Conservation (phyloP, 257 asterid species). For the Galeopsis tetrahit region DNA sequence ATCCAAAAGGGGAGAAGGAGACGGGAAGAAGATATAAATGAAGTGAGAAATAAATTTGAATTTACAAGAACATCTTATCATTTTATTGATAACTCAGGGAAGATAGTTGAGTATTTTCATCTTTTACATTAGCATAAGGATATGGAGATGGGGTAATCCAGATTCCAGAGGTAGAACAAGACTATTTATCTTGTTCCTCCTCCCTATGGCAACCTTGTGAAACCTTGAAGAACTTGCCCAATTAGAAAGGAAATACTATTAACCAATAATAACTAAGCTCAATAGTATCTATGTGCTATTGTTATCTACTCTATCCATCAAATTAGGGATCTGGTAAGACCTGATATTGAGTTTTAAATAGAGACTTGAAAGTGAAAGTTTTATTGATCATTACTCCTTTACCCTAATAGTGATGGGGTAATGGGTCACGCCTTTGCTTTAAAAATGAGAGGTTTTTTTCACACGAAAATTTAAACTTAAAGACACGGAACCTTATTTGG, state of each 20-base stretch:
- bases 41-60: not conserved
- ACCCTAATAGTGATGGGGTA: not conserved
- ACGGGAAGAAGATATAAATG: not conserved
- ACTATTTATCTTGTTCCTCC: not conserved
- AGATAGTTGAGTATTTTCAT: not conserved
- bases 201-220: not conserved
- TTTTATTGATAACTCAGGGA: not conserved
- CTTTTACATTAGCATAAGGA: not conserved
- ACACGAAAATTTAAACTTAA: not conserved
- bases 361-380: conserved; percentile 4
- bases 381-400: not conserved
- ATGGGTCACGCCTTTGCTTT: not conserved
- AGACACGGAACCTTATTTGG: conserved; percentile 6
- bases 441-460: conserved; percentile 4
- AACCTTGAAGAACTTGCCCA: not conserved
- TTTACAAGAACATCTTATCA: not conserved
- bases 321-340: conserved; percentile 5
- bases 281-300: conserved; percentile 1
- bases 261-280: not conserved
- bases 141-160: not conserved
- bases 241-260: not conserved
- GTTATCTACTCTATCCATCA: not conserved
- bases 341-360: not conserved
- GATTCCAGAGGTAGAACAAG: not conserved
- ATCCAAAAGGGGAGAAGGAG: not conserved